Percentiles rank a stretch among this genome's conserved stretches.
These are phyloP conservation scores for Pouteria campechiana DNA, from an alignment of 179 eudicot species.

Conservation along the genomic window DNA sequence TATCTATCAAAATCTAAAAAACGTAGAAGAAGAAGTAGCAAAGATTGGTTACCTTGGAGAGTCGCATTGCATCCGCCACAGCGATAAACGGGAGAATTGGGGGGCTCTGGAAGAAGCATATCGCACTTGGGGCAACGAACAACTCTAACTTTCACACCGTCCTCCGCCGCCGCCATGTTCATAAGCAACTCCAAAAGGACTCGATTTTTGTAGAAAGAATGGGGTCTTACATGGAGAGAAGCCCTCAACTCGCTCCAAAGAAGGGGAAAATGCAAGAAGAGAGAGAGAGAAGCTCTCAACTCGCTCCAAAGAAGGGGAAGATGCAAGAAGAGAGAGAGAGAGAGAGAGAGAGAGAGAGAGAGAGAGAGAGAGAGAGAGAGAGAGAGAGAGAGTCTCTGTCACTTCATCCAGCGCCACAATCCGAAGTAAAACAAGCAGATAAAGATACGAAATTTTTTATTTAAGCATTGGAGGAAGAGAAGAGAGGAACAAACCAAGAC, in stretches of 20 bases:
- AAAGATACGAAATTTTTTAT: background rate
- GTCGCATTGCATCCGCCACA: conserved; percentile 93
- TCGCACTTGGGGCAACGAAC: conserved; percentile 85
- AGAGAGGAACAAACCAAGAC: background rate
- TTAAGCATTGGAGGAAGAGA: background rate
- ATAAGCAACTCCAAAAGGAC: background rate
- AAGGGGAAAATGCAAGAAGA: background rate
- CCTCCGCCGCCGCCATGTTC: conserved; percentile 44
- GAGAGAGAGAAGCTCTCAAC: background rate
- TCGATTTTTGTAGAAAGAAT: background rate
- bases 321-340: background rate
- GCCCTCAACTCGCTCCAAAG: background rate
- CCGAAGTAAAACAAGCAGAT: conserved; percentile 7
- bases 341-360: conserved; percentile 1
- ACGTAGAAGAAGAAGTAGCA: too few relatives aligned
- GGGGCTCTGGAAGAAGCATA: conserved; percentile 61
- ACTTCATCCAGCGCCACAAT: conserved; percentile 10
- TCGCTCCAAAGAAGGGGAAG: background rate
- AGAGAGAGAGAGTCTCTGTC: conserved; percentile 18
- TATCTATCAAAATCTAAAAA: too few relatives aligned
- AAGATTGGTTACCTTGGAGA: conserved; percentile 63
- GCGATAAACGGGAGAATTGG: conserved; percentile 64
- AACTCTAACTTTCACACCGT: conserved; percentile 43
- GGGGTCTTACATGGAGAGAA: background rate
- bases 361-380: conserved; percentile 2